Base-by-base conservation (phyloP, 768 basidiomycete genomes). In the Leccinum truebloodii region DNA sequence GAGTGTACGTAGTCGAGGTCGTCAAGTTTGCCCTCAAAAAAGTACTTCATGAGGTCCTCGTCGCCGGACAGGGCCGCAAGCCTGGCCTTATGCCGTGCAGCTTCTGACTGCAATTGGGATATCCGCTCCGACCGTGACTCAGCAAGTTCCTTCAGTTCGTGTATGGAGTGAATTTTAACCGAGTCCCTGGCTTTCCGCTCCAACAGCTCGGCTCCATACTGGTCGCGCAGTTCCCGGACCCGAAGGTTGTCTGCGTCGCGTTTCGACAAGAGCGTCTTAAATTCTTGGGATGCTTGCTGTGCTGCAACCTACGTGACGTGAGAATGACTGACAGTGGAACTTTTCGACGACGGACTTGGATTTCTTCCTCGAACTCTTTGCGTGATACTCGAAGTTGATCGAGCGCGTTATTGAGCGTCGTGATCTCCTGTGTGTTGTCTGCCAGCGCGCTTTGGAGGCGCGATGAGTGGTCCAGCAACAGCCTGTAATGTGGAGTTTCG, bases 91-190 rank as follows among this genome's bases (percentile, higher is more conserved):
- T 89, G 79, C 24, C 94, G 81, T 48, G 77, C 80, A 12, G 90
- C 76, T 71, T 98, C 94, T 2, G 88, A 88, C 62, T 85, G 78
- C 26, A 96, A 71, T 30, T 85, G 83, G 13, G 71, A 70, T 49
- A 98, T 86, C 41, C 94, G 88, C 61, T 90, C 90, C 86, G 79
- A 77, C 65, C 88, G 85, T 8, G 86, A 82, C 55, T 88, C 85
- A 6, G 84, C 83, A 30, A 95, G 74, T 3, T 76, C 75, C 69
- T 87, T 86, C 54, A 86, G 80, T 69, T 95, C 88, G 55, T 87
- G 81, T 9, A 82, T 66, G 12, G 87, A 85, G 8, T 83, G 76
- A 34, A 81, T 65, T 70, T 86, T 90, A 53, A 83, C 76, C 52
- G 69, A 67, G 32, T 92, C 90, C 65, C 83, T 85, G 26, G 83